These are phyloP conservation scores for Xylariales sp. DNA, from an alignment of 2,329 filamentous ascomycete genomes.

Conservation along the genomic window DNA sequence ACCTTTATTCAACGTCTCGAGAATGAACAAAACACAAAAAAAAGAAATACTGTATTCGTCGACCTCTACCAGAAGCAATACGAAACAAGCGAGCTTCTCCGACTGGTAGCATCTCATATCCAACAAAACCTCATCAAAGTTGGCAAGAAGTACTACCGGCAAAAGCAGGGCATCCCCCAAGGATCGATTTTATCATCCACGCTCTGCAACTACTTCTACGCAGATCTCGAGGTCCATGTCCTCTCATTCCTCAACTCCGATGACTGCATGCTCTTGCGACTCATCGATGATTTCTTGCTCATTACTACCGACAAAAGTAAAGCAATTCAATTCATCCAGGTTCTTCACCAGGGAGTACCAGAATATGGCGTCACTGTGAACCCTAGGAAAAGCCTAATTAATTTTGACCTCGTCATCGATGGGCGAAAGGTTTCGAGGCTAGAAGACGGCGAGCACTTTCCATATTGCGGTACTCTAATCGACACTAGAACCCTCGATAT, in stretches of 20 bases:
- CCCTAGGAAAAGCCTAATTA: slow-evolving; percentile 81
- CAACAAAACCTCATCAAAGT: slow-evolving; percentile 86
- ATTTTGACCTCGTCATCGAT: slow-evolving; percentile 76
- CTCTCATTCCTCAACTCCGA: slow-evolving; percentile 72
- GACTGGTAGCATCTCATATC: slow-evolving; percentile 83
- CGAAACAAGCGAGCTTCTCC: slow-evolving; percentile 69
- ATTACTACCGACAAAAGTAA: slow-evolving; percentile 77
- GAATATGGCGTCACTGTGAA: slow-evolving; percentile 86
- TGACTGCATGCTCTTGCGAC: slow-evolving; percentile 77
- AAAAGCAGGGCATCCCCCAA: slow-evolving; percentile 91
- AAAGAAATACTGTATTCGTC: slow-evolving; percentile 80
- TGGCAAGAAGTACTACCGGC: slow-evolving; percentile 87
- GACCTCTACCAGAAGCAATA: slow-evolving; percentile 71
- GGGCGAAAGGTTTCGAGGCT: slow-evolving; percentile 64
- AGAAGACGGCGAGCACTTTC: slow-evolving; percentile 66
- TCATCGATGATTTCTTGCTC: slow-evolving; percentile 94
- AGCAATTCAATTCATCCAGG: slow-evolving; percentile 77
- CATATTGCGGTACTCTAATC: slow-evolving; percentile 88
- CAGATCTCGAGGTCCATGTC: slow-evolving; percentile 78
- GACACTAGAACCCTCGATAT: slow-evolving; percentile 80
- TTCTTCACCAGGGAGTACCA: slow-evolving; percentile 83
- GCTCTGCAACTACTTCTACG: slow-evolving; percentile 97
- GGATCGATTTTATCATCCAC: slow-evolving; percentile 88
- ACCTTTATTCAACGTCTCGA: slow-evolving; percentile 61
- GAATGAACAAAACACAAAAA: slow-evolving; percentile 54